Percentiles rank a stretch among this genome's conserved stretches.
These are phyloP conservation scores for Exserohilum turcica DNA, from an alignment of 2,329 filamentous ascomycete genomes.

Conservation along the genomic window DNA sequence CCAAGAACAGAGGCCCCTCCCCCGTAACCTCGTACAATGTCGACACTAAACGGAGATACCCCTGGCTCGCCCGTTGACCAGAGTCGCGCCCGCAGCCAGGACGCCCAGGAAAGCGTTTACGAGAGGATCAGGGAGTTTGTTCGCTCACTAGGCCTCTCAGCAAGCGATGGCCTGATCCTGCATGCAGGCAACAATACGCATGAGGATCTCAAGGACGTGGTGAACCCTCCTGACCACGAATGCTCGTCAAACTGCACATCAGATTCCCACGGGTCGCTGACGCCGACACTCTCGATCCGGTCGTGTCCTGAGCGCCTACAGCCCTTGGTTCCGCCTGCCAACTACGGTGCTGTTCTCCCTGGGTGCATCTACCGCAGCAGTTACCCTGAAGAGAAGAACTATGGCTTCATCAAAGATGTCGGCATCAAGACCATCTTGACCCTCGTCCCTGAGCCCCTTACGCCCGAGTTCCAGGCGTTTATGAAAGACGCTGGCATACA, in stretches of 20 bases:
- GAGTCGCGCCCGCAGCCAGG: conserved; percentile 6
- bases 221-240: conserved; percentile 25
- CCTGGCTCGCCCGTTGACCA: conserved; percentile 7
- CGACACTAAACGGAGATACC: conserved; percentile 11
- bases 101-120: conserved; percentile 18
- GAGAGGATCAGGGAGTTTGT: conserved; percentile 31
- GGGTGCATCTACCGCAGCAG: conserved; percentile 79
- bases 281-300: conserved; percentile 24
- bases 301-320: conserved; percentile 42
- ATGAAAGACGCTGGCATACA: conserved; percentile 69
- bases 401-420: conserved; percentile 69
- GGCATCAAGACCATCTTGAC: conserved; percentile 79
- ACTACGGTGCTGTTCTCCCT: conserved; percentile 76
- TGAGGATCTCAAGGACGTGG: conserved; percentile 34
- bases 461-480: conserved; percentile 62
- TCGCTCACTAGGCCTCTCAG: conserved; percentile 26
- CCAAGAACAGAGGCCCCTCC: neutral
- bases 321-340: conserved; percentile 60
- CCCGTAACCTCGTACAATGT: conserved; percentile 15
- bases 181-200: conserved; percentile 39
- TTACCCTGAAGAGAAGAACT: conserved; percentile 74
- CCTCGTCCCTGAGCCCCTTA: conserved; percentile 56
- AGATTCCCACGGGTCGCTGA: conserved; percentile 21
- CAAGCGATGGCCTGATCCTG: conserved; percentile 29
- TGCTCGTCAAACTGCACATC: conserved; percentile 18